Evolutionary conservation across 306 rosid species (phyloP), one percentile per base, ranked within the genome.

Genomic region (Quercus bicolor): DNA sequence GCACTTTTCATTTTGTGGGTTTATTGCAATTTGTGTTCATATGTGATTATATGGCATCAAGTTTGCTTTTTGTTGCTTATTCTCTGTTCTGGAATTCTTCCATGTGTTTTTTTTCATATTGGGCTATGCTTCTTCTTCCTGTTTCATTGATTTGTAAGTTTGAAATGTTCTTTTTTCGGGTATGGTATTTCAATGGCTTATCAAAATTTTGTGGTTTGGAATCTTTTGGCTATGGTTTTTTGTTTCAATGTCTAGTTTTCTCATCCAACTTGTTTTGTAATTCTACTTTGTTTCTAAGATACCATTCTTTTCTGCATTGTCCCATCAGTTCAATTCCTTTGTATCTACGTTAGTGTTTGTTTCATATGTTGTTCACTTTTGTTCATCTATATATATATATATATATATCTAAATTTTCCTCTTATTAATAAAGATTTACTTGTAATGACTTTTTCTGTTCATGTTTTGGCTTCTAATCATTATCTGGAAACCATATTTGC

Each of bases 111-210:
- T 21, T 79, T 82, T 69, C 61, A 37, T 64, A 40, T 75, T 65
- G 62, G 75, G 53, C 70, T 77, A 73, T 23, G 43, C 33, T 65
- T 73, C 12, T 51, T 73, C 28, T 31, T 56, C 13, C 9, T 19
- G 34, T 26, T 82, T 72, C 77, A 56, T 82, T 78, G 31, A 75
- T 78, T 84, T 61, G 68, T 21, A 26, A 12, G 19, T 24, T 28
- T 61, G 68, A 61, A 24, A 14, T 37, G 37, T 24, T 66, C 71
- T 66, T 66, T 60, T 66, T 31, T 48, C 5, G 15, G 51, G 24
- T 31, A 9, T 66, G 13, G 23, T 18, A 66, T 3, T 18, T 29
- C 51, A 65, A 65, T 5, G 18, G 23, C 12, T 20, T 20, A 18
- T 19, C 52, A 19, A 14, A 33, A 8, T 68, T 24, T 68, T 34